These are phyloP conservation scores for Calocera cornea DNA, from an alignment of 768 basidiomycete genomes.

Conservation along the genomic window DNA sequence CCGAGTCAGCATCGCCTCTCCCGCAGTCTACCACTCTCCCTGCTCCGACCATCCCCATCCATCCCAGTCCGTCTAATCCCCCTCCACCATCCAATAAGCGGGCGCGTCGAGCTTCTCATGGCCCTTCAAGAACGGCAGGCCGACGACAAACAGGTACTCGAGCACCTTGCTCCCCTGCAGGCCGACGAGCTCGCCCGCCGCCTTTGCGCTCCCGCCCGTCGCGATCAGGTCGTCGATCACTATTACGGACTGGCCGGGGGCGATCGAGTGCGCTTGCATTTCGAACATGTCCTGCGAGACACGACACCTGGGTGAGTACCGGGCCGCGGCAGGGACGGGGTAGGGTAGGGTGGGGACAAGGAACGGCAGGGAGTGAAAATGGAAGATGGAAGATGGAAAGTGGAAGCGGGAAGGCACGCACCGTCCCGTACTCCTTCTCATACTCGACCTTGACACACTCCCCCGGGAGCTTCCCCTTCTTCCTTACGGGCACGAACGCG, in stretches of 20 bases:
- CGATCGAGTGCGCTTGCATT: conserved; percentile 80
- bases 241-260: conserved; percentile 68
- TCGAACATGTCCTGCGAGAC: conserved; percentile 75
- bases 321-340: no score
- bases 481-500: conserved; percentile 91
- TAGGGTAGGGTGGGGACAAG: no score
- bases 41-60: no score
- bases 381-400: neutral
- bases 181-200: conserved; percentile 77
- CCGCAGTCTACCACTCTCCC: no score
- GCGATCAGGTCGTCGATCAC: conserved; percentile 93
- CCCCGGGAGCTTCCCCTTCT: conserved; percentile 90
- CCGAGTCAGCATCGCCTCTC: conserved; percentile 85
- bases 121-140: conserved; percentile 62
- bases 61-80: conserved; percentile 37
- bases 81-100: conserved; percentile 74
- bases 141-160: conserved; percentile 91
- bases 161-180: conserved; percentile 72
- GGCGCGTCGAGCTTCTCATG: conserved; percentile 70
- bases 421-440: conserved; percentile 86
- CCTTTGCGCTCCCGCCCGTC: conserved; percentile 88
- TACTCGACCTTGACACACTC: conserved; percentile 58
- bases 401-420: conserved; percentile 22
- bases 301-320: neutral
- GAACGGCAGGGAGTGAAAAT: no score